Evolutionary conservation across 768 basidiomycete genomes (phyloP), one percentile per base, ranked within the genome.

Genomic region (Trametes cinnabarina): DNA sequence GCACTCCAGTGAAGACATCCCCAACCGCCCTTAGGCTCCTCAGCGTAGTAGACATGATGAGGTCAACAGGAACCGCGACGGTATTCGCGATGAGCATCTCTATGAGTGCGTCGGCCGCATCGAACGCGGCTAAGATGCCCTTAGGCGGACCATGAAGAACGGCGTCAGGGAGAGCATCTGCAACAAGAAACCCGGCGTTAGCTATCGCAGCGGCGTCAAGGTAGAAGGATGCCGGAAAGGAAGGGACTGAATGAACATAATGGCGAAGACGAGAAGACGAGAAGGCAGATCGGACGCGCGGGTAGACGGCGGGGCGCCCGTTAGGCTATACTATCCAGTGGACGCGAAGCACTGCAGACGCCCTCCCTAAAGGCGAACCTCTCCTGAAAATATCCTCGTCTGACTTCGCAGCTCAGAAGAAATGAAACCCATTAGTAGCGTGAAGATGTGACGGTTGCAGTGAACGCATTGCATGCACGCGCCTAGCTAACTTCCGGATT

Each of bases 71-170:
- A n/a, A 47, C 37, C 19, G 54, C 25, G 26, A 28, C 23, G 25
- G 54, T 11, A 10, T 55, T 46, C 54, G 54, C 54, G 44, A 46
- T 26, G 19, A 55, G 54, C 26, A 48, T 6, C 20, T 32, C 54
- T 4, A 55, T 26, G 5, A 55, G 54, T 19, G 54, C 47, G 54
- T 55, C 54, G 15, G 54, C 54, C 35, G 54, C 46, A 15, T 55
- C 46, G 23, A 55, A 25, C 15, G 53, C 53, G 44, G 15, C 12
- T 44, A 19, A 47, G 43, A 55, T 20, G 37, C 46, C 44, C 25
- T n/a, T 19, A 7, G 46, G 37, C 25, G 46, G 22, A 15, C 53
- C 44, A 22, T 43, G 2, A 12, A n/a, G 34, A 1, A 23, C 14
- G 7, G 9, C 26, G 26, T 17, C 37, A 14, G 14, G 25, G 14